Conservation (phyloP, 164 flowering plant species). For the Magnolia changhungtana region DNA sequence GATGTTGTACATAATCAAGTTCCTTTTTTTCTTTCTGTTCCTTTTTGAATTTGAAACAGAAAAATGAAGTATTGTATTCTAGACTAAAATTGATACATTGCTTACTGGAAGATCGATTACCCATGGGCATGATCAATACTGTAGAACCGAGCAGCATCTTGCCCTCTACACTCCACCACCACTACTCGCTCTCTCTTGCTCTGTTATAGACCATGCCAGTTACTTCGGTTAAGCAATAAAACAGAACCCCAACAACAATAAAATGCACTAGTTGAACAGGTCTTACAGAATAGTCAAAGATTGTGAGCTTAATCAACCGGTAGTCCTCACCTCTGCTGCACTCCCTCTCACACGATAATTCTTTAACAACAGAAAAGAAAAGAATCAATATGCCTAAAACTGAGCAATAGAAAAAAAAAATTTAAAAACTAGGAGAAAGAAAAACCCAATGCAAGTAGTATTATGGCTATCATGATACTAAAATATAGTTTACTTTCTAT, state of each 20-base stretch:
- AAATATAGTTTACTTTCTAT: not conserved
- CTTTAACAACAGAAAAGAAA: constrained; percentile 23
- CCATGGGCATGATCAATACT: constrained; percentile 89
- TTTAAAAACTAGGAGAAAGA: not conserved
- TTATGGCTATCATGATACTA: not conserved
- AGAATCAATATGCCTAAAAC: not conserved
- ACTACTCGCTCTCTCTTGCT: constrained; percentile 54
- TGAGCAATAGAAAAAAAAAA: not conserved
- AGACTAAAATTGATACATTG: too few species aligned
- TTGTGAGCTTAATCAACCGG: constrained; percentile 83
- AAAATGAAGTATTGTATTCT: not conserved
- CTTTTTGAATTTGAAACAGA: not conserved
- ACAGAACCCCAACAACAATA: not conserved
- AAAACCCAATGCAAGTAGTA: not conserved
- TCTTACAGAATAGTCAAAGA: constrained; percentile 69
- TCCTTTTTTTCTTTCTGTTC: not conserved
- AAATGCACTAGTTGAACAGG: constrained; percentile 1
- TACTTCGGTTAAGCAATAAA: not conserved
- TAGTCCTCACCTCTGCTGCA: constrained; percentile 99
- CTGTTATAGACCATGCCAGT: constrained; percentile 32
- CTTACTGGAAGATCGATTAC: constrained; percentile 33
- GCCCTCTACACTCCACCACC: constrained; percentile 94
- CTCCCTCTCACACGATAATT: constrained; percentile 86
- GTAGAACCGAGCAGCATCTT: constrained; percentile 85
- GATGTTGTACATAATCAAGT: not conserved